Percentiles rank a stretch among this genome's conserved stretches.
Conservation (phyloP, 2,329 filamentous ascomycete species). For the Gremmenia infestans region DNA sequence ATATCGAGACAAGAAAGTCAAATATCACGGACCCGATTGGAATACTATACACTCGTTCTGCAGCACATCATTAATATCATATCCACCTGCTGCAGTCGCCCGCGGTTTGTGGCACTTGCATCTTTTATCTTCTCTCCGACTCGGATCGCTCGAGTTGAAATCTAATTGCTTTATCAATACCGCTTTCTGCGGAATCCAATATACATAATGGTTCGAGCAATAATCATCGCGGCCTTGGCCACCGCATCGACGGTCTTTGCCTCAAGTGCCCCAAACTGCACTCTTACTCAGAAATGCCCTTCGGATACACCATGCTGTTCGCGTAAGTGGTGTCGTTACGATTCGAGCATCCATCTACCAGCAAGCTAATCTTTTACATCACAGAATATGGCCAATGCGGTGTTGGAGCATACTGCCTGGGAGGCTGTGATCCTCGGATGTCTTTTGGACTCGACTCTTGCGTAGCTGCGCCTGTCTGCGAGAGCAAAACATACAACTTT, state of each 20-base stretch:
- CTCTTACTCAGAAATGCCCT: conserved; percentile 59
- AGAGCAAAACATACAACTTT: conserved; percentile 70
- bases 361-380: conserved; percentile 5
- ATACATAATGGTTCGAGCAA: conserved; percentile 30
- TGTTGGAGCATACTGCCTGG: conserved; percentile 89
- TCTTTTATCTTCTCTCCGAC: background rate
- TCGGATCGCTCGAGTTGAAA: conserved; percentile 7
- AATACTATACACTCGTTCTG: background rate
- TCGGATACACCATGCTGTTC: conserved; percentile 71
- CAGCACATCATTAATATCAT: background rate
- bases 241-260: conserved; percentile 22
- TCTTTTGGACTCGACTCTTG: conserved; percentile 83
- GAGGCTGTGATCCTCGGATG: conserved; percentile 85
- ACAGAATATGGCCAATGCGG: conserved; percentile 90
- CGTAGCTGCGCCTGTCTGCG: conserved; percentile 76
- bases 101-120: conserved; percentile 1
- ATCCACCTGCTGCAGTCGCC: background rate
- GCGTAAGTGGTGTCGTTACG: conserved; percentile 48
- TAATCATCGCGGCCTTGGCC: conserved; percentile 23
- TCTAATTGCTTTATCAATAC: conserved; percentile 1
- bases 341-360: conserved; percentile 7
- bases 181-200: background rate
- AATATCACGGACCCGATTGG: background rate
- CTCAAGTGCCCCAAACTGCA: conserved; percentile 35
- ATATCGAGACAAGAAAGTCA: conserved; percentile 1